Conservation (phyloP, 2,329 filamentous ascomycete species). For the Claviceps fusiformis region DNA sequence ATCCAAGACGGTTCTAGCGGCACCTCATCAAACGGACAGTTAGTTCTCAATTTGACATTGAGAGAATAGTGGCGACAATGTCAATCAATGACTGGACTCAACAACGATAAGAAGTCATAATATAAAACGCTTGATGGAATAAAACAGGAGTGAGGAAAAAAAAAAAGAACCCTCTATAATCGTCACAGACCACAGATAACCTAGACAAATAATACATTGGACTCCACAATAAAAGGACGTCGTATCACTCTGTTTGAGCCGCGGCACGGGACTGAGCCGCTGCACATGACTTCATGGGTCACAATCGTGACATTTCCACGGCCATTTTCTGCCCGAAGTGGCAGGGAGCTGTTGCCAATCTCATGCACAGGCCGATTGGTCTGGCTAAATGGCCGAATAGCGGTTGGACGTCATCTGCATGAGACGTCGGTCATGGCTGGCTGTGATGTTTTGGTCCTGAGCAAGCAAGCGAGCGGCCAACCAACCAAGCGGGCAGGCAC, state of each 20-base stretch:
- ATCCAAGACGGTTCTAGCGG: background rate
- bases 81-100: no score
- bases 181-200: background rate
- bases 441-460: background rate
- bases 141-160: no score
- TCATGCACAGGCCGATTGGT: background rate
- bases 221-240: background rate
- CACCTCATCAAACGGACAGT: no score
- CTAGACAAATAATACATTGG: background rate
- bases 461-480: no score
- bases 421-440: background rate
- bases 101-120: no score
- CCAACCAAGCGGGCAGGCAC: no score
- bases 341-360: background rate
- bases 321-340: background rate
- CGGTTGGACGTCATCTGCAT: background rate
- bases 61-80: no score
- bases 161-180: no score
- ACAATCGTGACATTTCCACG: background rate
- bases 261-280: background rate
- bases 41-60: no score
- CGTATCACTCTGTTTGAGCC: background rate
- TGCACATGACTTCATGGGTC: background rate
- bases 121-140: no score
- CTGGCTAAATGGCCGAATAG: background rate